Percentiles rank a stretch among this genome's conserved stretches.
phyloP scores from a whole-genome alignment of 306 rosid species.

The Abrus precatorius region DNA sequence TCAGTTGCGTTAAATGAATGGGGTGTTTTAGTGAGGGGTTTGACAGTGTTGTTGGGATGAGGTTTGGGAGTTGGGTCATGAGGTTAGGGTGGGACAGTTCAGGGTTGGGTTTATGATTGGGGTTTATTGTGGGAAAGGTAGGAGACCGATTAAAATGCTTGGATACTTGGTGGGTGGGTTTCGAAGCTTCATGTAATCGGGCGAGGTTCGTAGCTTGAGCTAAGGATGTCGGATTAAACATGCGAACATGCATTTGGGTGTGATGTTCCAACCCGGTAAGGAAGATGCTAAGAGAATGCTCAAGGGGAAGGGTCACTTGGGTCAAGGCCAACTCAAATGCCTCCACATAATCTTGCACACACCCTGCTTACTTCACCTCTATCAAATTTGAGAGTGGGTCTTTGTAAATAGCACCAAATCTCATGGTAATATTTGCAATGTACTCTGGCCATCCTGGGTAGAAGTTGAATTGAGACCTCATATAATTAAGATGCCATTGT shows the following conservation, averaged over 20 bases:
- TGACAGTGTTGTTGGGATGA: too few species aligned
- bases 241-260: not conserved
- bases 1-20: not conserved
- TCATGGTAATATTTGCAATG: not conserved
- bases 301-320: not conserved
- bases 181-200: too few species aligned
- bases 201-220: not conserved
- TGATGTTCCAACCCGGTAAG: not conserved
- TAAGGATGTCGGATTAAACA: not conserved
- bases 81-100: too few species aligned
- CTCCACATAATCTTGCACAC: not conserved
- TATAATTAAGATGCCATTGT: not conserved
- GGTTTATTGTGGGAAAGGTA: too few species aligned
- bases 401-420: not conserved
- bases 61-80: too few species aligned
- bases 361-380: not conserved
- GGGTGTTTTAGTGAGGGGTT: too few species aligned
- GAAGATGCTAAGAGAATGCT: not conserved
- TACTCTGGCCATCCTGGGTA: not conserved
- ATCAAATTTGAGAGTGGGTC: not conserved
- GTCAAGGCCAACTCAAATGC: not conserved
- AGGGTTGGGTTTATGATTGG: too few species aligned
- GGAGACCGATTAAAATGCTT: too few species aligned
- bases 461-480: not conserved
- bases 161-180: too few species aligned